Evolutionary conservation across 2,329 filamentous ascomycete genomes (phyloP), one percentile per base, ranked within the genome.

Genomic region (Colletotrichum echinochloae): DNA sequence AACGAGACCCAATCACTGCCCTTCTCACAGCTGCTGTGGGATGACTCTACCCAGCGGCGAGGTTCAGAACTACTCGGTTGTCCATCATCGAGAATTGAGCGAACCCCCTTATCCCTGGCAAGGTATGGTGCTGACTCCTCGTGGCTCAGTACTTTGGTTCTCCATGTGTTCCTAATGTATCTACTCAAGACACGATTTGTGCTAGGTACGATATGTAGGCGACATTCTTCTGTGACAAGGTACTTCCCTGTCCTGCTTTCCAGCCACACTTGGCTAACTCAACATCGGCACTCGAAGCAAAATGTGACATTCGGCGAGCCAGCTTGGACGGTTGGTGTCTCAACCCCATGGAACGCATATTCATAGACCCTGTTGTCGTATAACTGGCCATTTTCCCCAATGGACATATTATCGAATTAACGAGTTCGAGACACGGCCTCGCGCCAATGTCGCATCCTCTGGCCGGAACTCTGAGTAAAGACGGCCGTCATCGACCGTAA

Each of bases 361-460:
- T 6, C 2, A 23, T 46, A 11, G 44, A 23, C 9, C 75, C 1
- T 48, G n/a, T 65, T 37, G 57, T 49, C 48, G 65, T 74, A 48
- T 77, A 76, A 23, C 70, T 73, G 11, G 76, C 74, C 41, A 12
- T 78, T 82, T 28, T 75, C 81, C 12, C 77, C 78, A 28, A 78
- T 79, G 73, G 72, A 79, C 49, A 76, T n/a, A n/a, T 74, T 23
- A 44, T 83, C 7, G 81, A 77, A 44, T 72, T 62, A 30, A 69
- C 78, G 46, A 77, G 77, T 23, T 80, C 78, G 69, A 73, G 70
- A 39, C 72, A 79, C 1, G 79, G 76, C 18, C 83, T 79, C 78
- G 80, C 76, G 3, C 80, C 79, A 4, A 64, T 80, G 0, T 76
- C 76, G 2, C 80, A 83, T 61, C 33, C 74, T 82, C 37, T 75